Base-by-base conservation (phyloP, 345 rosid genomes). In the Raphanus raphanistrum region DNA sequence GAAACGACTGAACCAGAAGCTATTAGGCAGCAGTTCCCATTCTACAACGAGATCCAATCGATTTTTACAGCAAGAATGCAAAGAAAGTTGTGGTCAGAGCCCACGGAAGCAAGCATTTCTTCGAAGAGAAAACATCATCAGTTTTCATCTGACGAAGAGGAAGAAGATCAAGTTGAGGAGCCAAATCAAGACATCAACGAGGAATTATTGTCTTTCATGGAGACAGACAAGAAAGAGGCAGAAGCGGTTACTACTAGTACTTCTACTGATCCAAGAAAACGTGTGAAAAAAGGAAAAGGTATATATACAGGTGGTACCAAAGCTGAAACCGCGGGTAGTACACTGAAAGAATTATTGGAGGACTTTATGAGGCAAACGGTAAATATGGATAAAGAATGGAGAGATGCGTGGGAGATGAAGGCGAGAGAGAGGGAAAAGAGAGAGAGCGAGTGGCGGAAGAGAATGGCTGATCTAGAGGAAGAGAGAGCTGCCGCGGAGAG, bases 401-500 rank as follows among this genome's bases (percentile, higher is more conserved):
- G 91, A 70, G 99, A 91, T 62, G 86, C 88, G 2, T 88, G 76
- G 62, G 98, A 91, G 76, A 82, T 79, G 27, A 86, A 93, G 76
- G 99, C 90, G 74, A 90, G 78, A 15, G 96, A 95, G 80, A 87
- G 97, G 85, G 86, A 84, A 77, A 36, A 50, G 75, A 89, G 83
- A 83, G 99, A 95, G 87, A 88, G 70, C 83, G 99, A 92, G 76
- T 92, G 99, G 99, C 83, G 97, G 81, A 90, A 76, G 75, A 86
- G 81, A 10, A 95, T 92, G 99, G 91, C 87, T 58, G 91, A 86
- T 0, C 58, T 95, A 15, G 99, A 95, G 84, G 92, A 90, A 5
- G 98, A 92, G 83, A 89, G 98, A 89, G 68, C 88, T 12, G 84
- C 88, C 81, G 80, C 91, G 81, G 99, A 95, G 41, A 88, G 89